Base-by-base conservation (phyloP, 176 grass and related monocot species). In the Coix lacrymajobi region DNA sequence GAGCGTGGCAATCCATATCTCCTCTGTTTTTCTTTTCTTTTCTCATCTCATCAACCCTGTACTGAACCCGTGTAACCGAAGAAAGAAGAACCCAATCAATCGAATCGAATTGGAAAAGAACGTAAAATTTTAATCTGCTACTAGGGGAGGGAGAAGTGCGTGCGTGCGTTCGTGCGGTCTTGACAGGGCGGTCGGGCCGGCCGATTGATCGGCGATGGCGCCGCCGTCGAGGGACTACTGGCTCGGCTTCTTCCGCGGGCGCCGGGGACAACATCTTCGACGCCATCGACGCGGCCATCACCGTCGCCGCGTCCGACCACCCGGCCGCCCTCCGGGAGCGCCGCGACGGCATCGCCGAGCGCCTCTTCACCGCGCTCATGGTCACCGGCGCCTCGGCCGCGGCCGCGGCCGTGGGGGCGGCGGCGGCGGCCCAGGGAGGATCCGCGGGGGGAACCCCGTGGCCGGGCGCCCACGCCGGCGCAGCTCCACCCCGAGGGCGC, bases 281-380 rank as follows among this genome's bases (percentile, higher is more conserved):
- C 54, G 85, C 86, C 79, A 86, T 90, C 74, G 86, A 91, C 25
- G 82, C 72, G 7, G 92, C 88, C 56, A 87, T 94, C 86, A 34
- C 69, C 64, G 83, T 91, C 6, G 92, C 88, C 2, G 92, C 88
- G 6, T 84, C 79, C 16, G 88, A 94, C 64, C 83, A 94, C 45
- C 86, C 88, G 29, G 64, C 34, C 13, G 86, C 89, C 8, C 77
- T 94, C 39, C 76, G 88, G 68, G 39, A 45, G 44, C 26, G 92
- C 69, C 86, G 92, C 46, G 86, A 94, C 86, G 83, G 58, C 70
- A 88, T 94, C 58, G 83, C 79, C 30, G 86, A 91, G 86, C 86
- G 41, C 56, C 83, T 94, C 75, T 94, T 57, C 86, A 91, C 88
- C 22, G 71, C 77, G 73, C 86, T 88, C 22, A 79, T 91, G 16